These are phyloP conservation scores for Phyllosticta paracitricarpa DNA, from an alignment of 2,329 filamentous ascomycete genomes.

Conservation along the genomic window DNA sequence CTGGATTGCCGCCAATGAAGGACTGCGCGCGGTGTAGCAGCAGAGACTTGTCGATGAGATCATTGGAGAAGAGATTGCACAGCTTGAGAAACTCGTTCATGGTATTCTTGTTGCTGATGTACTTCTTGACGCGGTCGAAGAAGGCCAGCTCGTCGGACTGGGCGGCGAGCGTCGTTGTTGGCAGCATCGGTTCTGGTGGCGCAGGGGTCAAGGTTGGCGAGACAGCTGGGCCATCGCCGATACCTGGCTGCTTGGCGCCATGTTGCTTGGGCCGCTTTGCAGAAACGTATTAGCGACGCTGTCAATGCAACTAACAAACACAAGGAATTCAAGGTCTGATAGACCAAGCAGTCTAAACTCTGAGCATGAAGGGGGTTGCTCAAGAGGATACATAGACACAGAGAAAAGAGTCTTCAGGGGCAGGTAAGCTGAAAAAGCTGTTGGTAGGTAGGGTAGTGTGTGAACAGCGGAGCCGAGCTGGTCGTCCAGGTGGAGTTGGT, in stretches of 20 bases:
- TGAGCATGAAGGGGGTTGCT: background rate
- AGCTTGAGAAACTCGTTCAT: slow-evolving; percentile 97
- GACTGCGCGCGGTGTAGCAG: slow-evolving; percentile 71
- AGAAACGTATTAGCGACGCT: background rate
- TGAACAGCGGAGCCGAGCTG: background rate
- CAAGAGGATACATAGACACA: background rate
- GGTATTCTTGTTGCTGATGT: slow-evolving; percentile 79
- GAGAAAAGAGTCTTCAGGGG: background rate
- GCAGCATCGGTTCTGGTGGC: slow-evolving; percentile 77
- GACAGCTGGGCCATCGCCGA: slow-evolving; percentile 50
- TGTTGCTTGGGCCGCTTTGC: slow-evolving; percentile 59
- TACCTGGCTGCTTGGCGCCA: slow-evolving; percentile 47
- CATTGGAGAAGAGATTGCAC: slow-evolving; percentile 89
- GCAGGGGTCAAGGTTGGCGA: slow-evolving; percentile 84
- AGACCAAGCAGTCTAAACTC: background rate
- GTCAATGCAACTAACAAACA: too few species aligned
- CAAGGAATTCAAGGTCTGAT: background rate
- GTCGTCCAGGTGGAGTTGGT: background rate
- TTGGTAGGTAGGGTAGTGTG: background rate
- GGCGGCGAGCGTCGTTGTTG: slow-evolving; percentile 61
- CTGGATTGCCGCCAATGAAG: slow-evolving; percentile 80
- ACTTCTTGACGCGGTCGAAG: slow-evolving; percentile 95
- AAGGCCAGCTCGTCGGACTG: slow-evolving; percentile 80
- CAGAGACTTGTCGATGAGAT: slow-evolving; percentile 77
- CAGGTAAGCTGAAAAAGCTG: background rate